These are phyloP conservation scores for Musa acuminata DNA, from an alignment of 176 grass and related monocot genomes.

Conservation along the genomic window DNA sequence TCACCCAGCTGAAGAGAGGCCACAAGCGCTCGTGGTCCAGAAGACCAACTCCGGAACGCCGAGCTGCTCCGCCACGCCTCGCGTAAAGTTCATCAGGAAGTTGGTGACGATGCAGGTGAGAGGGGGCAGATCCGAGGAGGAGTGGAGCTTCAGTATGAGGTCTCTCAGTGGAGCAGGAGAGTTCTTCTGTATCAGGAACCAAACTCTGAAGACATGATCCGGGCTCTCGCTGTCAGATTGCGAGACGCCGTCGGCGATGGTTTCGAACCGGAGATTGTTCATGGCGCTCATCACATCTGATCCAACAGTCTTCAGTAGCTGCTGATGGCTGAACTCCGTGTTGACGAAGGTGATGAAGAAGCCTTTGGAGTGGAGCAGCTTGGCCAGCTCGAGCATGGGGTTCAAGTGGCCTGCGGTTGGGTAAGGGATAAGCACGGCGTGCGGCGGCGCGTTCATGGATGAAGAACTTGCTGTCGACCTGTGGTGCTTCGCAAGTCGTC, in stretches of 20 bases:
- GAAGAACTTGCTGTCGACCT: too few species aligned
- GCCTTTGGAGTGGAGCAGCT: constrained; percentile 28
- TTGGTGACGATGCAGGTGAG: constrained; percentile 21
- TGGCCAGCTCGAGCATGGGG: constrained; percentile 38
- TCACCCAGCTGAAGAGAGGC: constrained; percentile 18
- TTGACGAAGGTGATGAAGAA: constrained; percentile 36
- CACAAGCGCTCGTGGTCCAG: constrained; percentile 4
- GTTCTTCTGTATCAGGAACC: constrained; percentile 17
- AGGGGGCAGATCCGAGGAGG: not conserved
- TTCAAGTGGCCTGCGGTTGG: constrained; percentile 36
- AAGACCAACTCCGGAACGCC: constrained; percentile 23
- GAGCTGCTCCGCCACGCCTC: constrained; percentile 16
- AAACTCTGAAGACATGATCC: not conserved
- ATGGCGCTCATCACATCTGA: not conserved
- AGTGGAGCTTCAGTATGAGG: constrained; percentile 18
- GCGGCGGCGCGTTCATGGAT: not conserved
- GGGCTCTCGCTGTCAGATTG: not conserved
- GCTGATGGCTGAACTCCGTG: constrained; percentile 12
- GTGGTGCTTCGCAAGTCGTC: too few species aligned
- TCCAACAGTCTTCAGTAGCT: not conserved
- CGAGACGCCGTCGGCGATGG: constrained; percentile 27
- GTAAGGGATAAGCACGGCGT: constrained; percentile 36
- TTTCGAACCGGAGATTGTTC: constrained; percentile 24
- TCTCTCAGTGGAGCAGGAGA: constrained; percentile 21
- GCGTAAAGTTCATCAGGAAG: constrained; percentile 26